Evolutionary conservation across 305 asterid genomes (phyloP), one percentile per base, ranked within the genome.

Genomic region (Plantago lanceolata): DNA sequence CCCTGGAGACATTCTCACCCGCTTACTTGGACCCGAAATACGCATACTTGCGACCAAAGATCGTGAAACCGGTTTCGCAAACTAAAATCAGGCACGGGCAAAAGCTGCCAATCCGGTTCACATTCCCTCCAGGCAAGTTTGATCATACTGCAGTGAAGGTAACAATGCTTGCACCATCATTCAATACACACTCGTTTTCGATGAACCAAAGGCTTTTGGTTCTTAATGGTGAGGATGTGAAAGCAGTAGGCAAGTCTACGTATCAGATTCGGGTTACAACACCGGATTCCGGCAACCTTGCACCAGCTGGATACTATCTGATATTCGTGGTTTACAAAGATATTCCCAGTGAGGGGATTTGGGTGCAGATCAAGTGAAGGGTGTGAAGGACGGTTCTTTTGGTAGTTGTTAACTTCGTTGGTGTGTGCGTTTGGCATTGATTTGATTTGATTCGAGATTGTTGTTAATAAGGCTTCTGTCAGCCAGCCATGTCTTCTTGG

Each of bases 201-300:
- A 86, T 83, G 96, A 89, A 76, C 17, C 96, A 86, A 58, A 81
- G 96, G 48, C 50, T 83, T 1, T 15, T 89, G 53, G 64, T 81
- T 1, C 84, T 89, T 19, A 71, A 61, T 0, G 71, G 44, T 37
- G 77, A 35, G 21, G 55, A 59, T 48, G 72, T 70, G 12, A 70
- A 21, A 20, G 21, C 44, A 0, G 75, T 68, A 0, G 87, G 69
- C 6, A 58, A 29, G 19, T 72, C 78, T 5, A 47, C 20, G 0
- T 81, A 81, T 63, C 68, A 75, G 58, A 24, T 80, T 20, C 75
- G 59, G 63, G 82, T 76, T 5, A 18, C 4, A n/a, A 49, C 68
- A 9, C 87, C 96, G 2, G 31, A 31, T 8, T 78, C 83, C 9
- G 37, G 57, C 2, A 77, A 66, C 7, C 61, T 86, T 21, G 89